Evolutionary conservation across 140 eudicot genomes (phyloP), one percentile per base, ranked within the genome.

Genomic region (Ambrosia hybrid): DNA sequence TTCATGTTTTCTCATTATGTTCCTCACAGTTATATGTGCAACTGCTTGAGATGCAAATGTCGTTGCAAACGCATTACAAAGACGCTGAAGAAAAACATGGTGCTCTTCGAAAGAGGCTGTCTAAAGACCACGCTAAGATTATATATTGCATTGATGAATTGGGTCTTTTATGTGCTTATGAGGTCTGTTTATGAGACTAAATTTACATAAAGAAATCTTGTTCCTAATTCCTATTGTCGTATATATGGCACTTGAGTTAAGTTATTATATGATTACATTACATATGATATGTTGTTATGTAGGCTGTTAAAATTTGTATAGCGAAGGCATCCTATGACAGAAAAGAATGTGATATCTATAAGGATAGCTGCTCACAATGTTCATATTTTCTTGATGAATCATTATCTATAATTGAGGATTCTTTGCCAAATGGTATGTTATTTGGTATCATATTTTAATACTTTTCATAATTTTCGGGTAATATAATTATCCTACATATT

Each of bases 161-260:
- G 16, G 97, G 97, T 11, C 87, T 84, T 61, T 38, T 88, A 13
- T 88, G 97, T 82, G 85, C 96, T 70, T 76, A 83, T 79, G 97
- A 91, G 92, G 96, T 91, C 76, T 65, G 69, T 21, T 76, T 73
- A 17, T 51, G 65, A 65, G 55, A 65, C 57, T 64, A 34, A 3
- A 34, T 41, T 65, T 12, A 14, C 48, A n/a, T n/a, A 37, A 52
- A 55, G 33, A 65, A 64, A 14, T 21, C 30, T 21, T 21, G 30
- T n/a, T n/a, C n/a, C n/a, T n/a, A n/a, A n/a, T 21, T 21, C 30
- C 30, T 21, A 21, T 21, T 78, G 12, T 36, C 51, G 55, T 57
- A 51, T 79, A 13, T 74, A 66, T 48, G 45, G 45, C 45, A 8
- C 45, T 39, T 39, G n/a, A n/a, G n/a, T n/a, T n/a, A n/a, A n/a